phyloP scores from a whole-genome alignment of 1,139 yeast species.

The Protomyces arabidopsidicola region DNA sequence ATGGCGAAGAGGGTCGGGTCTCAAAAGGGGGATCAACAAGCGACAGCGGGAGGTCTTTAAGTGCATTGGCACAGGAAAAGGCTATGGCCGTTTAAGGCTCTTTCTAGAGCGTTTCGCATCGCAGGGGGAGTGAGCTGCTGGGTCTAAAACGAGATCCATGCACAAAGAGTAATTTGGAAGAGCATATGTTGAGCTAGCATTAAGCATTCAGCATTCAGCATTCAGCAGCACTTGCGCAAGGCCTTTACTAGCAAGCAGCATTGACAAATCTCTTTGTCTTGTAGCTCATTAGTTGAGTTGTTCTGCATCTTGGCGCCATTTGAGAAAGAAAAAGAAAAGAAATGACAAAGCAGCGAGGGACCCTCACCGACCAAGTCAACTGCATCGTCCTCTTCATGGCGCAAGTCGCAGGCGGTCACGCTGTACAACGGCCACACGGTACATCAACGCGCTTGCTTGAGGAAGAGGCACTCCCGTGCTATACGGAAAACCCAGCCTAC shows the following conservation, averaged over 20 bases:
- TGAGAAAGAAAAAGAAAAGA: background rate
- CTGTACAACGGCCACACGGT: background rate
- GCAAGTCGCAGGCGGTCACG: background rate
- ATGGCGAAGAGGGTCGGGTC: no score
- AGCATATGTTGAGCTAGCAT: no score
- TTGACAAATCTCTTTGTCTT: background rate
- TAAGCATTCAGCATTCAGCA: no score
- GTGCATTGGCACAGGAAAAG: no score
- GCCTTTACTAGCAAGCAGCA: background rate
- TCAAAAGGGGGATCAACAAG: no score
- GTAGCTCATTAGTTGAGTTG: background rate
- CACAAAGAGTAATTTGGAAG: background rate
- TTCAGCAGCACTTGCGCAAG: no score
- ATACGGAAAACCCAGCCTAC: slow-evolving; percentile 16
- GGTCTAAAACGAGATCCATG: background rate
- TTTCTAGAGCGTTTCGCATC: no score
- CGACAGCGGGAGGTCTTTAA: no score
- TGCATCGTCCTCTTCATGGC: background rate
- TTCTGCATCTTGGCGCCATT: background rate
- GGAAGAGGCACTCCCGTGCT: slow-evolving; percentile 15
- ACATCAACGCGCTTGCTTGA: background rate
- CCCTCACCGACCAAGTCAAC: background rate
- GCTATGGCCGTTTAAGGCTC: no score
- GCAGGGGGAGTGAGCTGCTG: no score
- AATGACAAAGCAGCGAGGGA: background rate